phyloP scores from a whole-genome alignment of 2,329 filamentous ascomycete species.

The Zasmidium cellare region DNA sequence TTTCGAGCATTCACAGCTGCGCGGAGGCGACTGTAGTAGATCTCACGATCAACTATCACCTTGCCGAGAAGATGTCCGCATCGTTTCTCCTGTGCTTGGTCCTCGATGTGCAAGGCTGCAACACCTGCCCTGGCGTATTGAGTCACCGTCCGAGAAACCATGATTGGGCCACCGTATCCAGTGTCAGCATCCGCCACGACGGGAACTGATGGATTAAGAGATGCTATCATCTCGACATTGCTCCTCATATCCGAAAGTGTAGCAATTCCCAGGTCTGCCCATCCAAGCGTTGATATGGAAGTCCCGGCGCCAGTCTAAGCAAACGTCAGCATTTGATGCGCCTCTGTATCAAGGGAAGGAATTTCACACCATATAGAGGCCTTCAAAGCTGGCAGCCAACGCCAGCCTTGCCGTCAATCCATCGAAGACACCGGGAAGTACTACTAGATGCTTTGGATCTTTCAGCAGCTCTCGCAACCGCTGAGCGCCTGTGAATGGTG shows the following conservation, averaged over 20 bases:
- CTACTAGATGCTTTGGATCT: constrained; percentile 41
- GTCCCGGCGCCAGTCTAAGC: constrained; percentile 26
- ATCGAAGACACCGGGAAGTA: constrained; percentile 65
- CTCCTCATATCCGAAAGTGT: constrained; percentile 21
- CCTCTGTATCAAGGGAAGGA: background rate
- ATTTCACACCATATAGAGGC: constrained; percentile 50
- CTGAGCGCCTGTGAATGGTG: constrained; percentile 5
- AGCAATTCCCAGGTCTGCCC: constrained; percentile 23
- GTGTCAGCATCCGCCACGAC: constrained; percentile 28
- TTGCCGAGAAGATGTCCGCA: constrained; percentile 65
- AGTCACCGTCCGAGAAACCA: constrained; percentile 54
- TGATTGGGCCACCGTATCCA: constrained; percentile 40
- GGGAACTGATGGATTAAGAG: constrained; percentile 15
- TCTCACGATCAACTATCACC: constrained; percentile 53
- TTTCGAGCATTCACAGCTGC: constrained; percentile 53
- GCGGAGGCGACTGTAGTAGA: constrained; percentile 54
- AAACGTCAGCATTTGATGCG: background rate
- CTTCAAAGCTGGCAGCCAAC: constrained; percentile 49
- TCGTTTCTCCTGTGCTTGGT: constrained; percentile 62
- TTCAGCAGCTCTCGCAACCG: constrained; percentile 14
- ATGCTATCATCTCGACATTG: constrained; percentile 25
- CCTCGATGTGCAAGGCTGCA: constrained; percentile 53
- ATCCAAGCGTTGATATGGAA: constrained; percentile 20
- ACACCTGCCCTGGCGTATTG: background rate
- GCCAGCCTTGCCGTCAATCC: constrained; percentile 61